Evolutionary conservation across 2,329 filamentous ascomycete species (phyloP).

Genomic region (Monilinia fructicola): DNA sequence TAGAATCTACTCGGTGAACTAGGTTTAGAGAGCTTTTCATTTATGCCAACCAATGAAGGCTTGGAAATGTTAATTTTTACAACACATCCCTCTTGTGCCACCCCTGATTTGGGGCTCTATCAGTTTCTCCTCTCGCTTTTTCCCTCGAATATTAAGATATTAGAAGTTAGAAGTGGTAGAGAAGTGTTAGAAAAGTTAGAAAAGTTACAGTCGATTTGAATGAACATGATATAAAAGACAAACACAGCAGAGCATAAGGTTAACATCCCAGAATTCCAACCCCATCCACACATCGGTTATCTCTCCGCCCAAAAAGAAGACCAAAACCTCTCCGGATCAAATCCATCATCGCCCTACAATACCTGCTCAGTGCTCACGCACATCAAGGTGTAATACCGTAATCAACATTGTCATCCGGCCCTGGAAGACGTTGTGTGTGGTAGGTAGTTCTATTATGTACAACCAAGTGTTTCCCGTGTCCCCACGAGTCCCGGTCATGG

Average conservation of each 20-base stretch:
- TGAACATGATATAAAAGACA: background rate
- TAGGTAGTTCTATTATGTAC: constrained; percentile 1
- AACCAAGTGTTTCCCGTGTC: constrained; percentile 15
- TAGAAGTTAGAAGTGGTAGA: no score
- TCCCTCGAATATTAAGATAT: background rate
- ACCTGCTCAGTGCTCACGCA: background rate
- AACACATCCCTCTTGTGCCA: constrained; percentile 9
- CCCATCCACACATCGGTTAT: constrained; percentile 1
- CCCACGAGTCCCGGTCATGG: constrained; percentile 16
- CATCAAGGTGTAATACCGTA: background rate
- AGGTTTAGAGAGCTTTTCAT: background rate
- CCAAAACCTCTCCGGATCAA: no score
- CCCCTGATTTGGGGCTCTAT: constrained; percentile 13
- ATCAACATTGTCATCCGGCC: background rate
- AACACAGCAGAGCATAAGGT: background rate
- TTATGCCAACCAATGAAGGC: constrained; percentile 15
- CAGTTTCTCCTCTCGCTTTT: background rate
- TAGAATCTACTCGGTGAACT: constrained; percentile 22
- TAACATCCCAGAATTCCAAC: background rate
- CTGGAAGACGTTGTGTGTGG: background rate
- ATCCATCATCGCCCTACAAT: background rate
- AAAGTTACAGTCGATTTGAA: no score
- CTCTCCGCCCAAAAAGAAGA: background rate
- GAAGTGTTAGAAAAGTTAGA: no score
- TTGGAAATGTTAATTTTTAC: constrained; percentile 4